These are phyloP conservation scores for Neostapfia colusana DNA, from an alignment of 176 grass and related monocot species.

Conservation along the genomic window DNA sequence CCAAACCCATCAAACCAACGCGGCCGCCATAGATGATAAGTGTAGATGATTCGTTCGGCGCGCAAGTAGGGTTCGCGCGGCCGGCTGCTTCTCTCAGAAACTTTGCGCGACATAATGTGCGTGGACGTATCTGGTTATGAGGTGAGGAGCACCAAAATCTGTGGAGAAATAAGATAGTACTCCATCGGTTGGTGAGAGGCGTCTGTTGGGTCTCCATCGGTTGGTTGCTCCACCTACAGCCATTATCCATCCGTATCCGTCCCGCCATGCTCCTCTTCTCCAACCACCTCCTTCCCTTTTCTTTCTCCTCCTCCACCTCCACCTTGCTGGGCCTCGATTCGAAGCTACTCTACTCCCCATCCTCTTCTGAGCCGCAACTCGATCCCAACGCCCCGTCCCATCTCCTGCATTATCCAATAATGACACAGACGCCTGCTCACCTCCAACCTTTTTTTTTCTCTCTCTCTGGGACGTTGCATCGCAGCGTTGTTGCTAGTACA, in stretches of 20 bases:
- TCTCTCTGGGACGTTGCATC: too few species aligned
- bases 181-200: slow-evolving; percentile 55
- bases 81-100: neutral
- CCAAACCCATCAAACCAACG: too few species aligned
- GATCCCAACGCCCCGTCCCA: slow-evolving; percentile 2
- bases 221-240: slow-evolving; percentile 72
- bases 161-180: slow-evolving; percentile 49
- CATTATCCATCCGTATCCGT: slow-evolving; percentile 48
- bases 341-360: slow-evolving; percentile 29
- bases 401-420: too few species aligned
- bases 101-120: slow-evolving; percentile 13
- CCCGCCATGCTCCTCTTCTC: neutral
- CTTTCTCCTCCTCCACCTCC: neutral
- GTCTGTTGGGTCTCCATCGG: slow-evolving; percentile 49
- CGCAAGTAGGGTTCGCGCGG: neutral
- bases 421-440: neutral
- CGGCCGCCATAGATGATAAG: neutral
- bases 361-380: slow-evolving; percentile 3
- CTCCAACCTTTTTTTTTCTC: neutral
- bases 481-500: neutral
- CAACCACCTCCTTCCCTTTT: neutral
- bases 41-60: too few species aligned
- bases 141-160: slow-evolving; percentile 21
- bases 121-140: slow-evolving; percentile 10
- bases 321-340: slow-evolving; percentile 57